phyloP scores from a whole-genome alignment of 2,329 filamentous ascomycete species.

The Sporothrix variecibatus region DNA sequence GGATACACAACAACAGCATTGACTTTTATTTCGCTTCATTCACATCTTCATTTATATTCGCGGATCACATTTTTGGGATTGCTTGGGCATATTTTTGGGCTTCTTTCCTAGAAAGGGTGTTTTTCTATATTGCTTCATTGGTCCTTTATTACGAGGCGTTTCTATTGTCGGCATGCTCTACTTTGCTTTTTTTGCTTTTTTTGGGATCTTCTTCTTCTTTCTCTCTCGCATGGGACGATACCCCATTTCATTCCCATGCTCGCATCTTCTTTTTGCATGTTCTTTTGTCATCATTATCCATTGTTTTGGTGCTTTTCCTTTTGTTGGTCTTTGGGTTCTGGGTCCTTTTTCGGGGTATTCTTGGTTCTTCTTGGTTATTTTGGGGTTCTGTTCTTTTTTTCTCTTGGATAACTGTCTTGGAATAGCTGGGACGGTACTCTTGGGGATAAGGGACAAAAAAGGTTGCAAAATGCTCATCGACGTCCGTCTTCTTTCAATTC shows the following conservation, averaged over 20 bases:
- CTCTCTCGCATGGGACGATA: conserved; percentile 16
- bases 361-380: background rate
- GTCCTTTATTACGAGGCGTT: background rate
- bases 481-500: background rate
- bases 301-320: background rate
- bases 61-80: background rate
- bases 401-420: background rate
- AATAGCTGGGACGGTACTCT: background rate
- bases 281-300: background rate
- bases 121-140: background rate
- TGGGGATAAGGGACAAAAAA: background rate
- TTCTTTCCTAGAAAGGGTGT: background rate
- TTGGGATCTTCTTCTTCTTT: background rate
- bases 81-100: background rate
- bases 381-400: background rate
- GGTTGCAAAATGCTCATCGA: background rate
- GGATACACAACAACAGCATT: background rate
- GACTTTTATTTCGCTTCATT: background rate
- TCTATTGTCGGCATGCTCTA: background rate
- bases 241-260: background rate
- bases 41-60: background rate
- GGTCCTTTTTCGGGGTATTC: background rate
- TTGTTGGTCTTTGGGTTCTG: background rate
- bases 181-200: background rate
- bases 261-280: background rate